Conservation (phyloP, 2,329 filamentous ascomycete species). For the Allantophomopsis cytisporea region DNA sequence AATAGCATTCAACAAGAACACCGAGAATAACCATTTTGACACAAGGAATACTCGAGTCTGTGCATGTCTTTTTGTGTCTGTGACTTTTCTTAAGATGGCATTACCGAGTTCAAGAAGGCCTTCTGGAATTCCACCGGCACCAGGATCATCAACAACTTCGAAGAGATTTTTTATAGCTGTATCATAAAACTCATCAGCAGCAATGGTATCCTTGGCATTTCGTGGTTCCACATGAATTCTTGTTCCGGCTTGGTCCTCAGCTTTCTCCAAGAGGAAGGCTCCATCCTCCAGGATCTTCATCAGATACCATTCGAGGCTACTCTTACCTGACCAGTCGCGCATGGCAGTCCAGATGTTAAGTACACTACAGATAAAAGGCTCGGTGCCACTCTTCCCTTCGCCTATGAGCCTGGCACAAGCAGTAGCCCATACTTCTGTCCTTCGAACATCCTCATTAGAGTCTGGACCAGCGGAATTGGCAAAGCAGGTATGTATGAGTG, state of each 20-base stretch:
- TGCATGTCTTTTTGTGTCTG: slow-evolving; percentile 55
- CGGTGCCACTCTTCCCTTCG: slow-evolving; percentile 60
- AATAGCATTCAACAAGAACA: slow-evolving; percentile 71
- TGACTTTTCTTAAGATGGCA: slow-evolving; percentile 65
- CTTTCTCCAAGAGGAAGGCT: slow-evolving; percentile 76
- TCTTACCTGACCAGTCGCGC: slow-evolving; percentile 79
- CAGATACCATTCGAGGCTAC: slow-evolving; percentile 84
- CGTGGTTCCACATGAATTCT: slow-evolving; percentile 60
- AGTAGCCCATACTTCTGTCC: slow-evolving; percentile 79
- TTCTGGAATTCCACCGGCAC: slow-evolving; percentile 73
- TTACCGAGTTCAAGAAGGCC: slow-evolving; percentile 75
- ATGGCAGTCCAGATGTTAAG: slow-evolving; percentile 79
- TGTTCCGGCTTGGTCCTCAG: slow-evolving; percentile 64
- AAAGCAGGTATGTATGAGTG: slow-evolving; percentile 79
- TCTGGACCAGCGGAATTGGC: slow-evolving; percentile 73
- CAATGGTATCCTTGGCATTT: slow-evolving; percentile 66
- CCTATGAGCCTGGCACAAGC: slow-evolving; percentile 73
- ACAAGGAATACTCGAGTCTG: slow-evolving; percentile 74
- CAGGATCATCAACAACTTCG: slow-evolving; percentile 72
- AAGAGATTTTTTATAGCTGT: slow-evolving; percentile 71
- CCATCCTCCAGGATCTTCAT: slow-evolving; percentile 92
- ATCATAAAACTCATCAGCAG: slow-evolving; percentile 80
- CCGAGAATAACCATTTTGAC: slow-evolving; percentile 83
- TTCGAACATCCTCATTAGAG: slow-evolving; percentile 65
- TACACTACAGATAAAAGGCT: slow-evolving; percentile 71